These are phyloP conservation scores for Ascochyta lentis DNA, from an alignment of 2,329 filamentous ascomycete species.

Conservation along the genomic window DNA sequence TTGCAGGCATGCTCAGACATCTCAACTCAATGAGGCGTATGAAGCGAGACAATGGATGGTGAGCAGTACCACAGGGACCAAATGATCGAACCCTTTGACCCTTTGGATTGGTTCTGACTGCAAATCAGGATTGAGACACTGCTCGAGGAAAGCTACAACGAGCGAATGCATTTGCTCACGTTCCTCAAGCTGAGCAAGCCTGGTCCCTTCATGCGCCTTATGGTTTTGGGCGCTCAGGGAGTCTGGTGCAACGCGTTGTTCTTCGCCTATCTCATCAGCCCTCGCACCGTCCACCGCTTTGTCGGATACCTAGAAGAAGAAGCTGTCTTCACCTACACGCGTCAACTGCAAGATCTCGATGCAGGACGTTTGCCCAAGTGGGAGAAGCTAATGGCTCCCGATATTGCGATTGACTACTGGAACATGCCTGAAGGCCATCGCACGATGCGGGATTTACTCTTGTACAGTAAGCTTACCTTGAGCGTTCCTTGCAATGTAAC, in stretches of 20 bases:
- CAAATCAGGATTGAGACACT: constrained; percentile 82
- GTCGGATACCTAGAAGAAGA: constrained; percentile 98
- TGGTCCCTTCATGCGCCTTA: constrained; percentile 86
- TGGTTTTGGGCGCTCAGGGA: constrained; percentile 89
- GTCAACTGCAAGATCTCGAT: constrained; percentile 86
- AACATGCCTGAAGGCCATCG: constrained; percentile 84
- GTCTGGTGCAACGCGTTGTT: constrained; percentile 98
- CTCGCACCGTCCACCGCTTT: constrained; percentile 89
- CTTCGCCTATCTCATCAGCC: constrained; percentile 83
- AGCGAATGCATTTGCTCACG: constrained; percentile 89
- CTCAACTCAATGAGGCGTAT: constrained; percentile 82
- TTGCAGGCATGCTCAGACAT: constrained; percentile 92
- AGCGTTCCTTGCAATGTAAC: background rate
- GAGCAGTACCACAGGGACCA: constrained; percentile 14
- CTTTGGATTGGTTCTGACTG: constrained; percentile 13
- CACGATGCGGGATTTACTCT: constrained; percentile 83
- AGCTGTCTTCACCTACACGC: constrained; percentile 92
- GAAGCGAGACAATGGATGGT: constrained; percentile 92
- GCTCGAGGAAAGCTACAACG: constrained; percentile 89
- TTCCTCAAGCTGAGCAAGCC: constrained; percentile 92
- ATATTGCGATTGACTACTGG: constrained; percentile 93
- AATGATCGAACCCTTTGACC: too few species aligned
- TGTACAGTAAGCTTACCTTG: constrained; percentile 72
- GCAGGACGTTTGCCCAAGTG: constrained; percentile 83
- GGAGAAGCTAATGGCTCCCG: constrained; percentile 78